Percentiles rank a stretch among this genome's conserved stretches.
Evolutionary conservation across 164 flowering plant genomes (phyloP).

Genomic region (Tinospora cordifolia): DNA sequence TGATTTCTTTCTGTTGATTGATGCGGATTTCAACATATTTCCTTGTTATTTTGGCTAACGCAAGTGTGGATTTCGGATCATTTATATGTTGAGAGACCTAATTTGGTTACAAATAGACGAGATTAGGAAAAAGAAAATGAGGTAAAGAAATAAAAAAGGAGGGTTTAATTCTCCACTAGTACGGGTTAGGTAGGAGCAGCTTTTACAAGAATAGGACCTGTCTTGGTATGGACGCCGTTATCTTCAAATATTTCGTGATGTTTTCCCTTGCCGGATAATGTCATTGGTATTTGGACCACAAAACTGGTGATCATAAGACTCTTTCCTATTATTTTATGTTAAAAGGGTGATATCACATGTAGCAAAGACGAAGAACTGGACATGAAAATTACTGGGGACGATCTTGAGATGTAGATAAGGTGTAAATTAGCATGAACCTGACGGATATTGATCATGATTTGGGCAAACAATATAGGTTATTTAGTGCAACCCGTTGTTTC

Average conservation of each 20-base stretch:
- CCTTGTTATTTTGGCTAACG: no score
- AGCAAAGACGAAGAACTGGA: not conserved
- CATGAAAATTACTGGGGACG: not conserved
- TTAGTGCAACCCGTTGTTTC: not conserved
- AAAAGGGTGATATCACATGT: not conserved
- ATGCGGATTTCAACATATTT: no score
- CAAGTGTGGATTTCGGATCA: no score
- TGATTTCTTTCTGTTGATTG: no score
- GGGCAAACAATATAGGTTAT: not conserved
- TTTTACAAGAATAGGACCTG: not conserved
- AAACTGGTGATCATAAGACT: not conserved
- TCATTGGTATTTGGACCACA: not conserved
- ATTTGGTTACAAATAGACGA: no score
- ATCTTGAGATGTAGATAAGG: not conserved
- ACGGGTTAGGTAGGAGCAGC: constrained; percentile 4
- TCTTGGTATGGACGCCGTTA: not conserved
- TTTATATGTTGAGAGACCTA: no score
- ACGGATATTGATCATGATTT: not conserved
- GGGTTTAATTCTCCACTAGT: not conserved
- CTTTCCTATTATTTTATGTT: constrained; percentile 3
- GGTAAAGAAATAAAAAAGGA: not conserved
- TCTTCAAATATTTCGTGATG: not conserved
- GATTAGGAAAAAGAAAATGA: no score
- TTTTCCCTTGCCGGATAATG: constrained; percentile 1
- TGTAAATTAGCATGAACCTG: no score